phyloP scores from a whole-genome alignment of 1,284 basidiomycete genomes.

The Ganoderma resinaceum region DNA sequence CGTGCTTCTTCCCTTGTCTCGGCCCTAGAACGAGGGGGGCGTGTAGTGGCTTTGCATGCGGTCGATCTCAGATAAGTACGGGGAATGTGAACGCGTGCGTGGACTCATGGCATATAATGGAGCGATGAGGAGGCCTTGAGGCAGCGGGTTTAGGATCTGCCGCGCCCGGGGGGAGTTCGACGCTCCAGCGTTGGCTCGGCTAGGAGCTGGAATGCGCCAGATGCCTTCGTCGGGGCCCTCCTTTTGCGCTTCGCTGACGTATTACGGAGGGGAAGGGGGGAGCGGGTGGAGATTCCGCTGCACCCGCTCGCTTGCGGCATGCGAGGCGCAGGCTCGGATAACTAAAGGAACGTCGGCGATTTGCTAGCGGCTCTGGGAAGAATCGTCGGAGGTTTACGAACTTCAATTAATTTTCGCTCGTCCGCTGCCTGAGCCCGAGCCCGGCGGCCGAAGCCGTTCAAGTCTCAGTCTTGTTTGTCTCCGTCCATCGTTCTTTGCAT shows the following conservation, averaged over 20 bases:
- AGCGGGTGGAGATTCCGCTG: not conserved
- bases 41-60: not conserved
- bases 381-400: not conserved
- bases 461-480: not conserved
- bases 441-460: not conserved
- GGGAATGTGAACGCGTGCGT: not conserved
- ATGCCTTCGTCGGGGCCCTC: not conserved
- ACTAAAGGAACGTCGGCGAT: not conserved
- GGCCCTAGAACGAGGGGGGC: conserved; percentile 5
- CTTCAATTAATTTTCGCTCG: not conserved
- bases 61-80: not conserved
- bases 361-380: not conserved
- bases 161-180: not conserved
- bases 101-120: not conserved
- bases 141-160: conserved; percentile 2
- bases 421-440: not conserved
- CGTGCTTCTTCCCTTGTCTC: not conserved
- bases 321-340: not conserved
- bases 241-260: conserved; percentile 6
- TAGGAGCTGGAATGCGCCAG: conserved; percentile 8
- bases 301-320: not conserved
- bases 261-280: not conserved
- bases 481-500: conserved; percentile 8
- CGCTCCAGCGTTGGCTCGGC: not conserved
- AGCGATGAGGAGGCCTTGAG: not conserved